Percentiles rank a stretch among this genome's conserved stretches.
phyloP scores from a whole-genome alignment of 495 filamentous ascomycete genomes.

The Staphylotrichum longicolle region DNA sequence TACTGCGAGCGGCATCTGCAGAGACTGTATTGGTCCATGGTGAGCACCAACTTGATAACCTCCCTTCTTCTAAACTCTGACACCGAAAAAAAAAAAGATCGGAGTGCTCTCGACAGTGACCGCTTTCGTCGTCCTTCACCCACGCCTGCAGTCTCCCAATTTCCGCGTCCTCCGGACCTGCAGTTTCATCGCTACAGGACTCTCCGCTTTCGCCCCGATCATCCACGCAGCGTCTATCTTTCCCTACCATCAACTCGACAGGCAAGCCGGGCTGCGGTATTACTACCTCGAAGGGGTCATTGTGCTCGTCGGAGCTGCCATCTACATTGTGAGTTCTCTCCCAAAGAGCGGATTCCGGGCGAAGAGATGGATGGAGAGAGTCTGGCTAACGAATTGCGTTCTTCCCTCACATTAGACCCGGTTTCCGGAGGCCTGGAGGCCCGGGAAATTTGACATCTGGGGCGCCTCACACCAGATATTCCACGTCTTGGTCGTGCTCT shows the following conservation, averaged over 20 bases:
- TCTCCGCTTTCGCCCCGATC: conserved; percentile 53
- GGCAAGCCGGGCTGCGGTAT: background rate
- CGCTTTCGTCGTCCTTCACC: conserved; percentile 58
- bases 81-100: conserved; percentile 48
- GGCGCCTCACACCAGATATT: conserved; percentile 68
- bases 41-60: conserved; percentile 21
- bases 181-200: conserved; percentile 82
- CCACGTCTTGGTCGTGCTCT: conserved; percentile 43
- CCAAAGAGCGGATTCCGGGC: background rate
- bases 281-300: conserved; percentile 54
- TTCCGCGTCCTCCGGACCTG: conserved; percentile 70
- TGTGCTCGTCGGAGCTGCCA: conserved; percentile 34
- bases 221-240: conserved; percentile 13
- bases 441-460: conserved; percentile 61
- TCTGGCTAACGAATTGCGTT: background rate
- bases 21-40: conserved; percentile 69
- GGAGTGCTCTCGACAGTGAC: conserved; percentile 62
- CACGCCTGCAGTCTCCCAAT: conserved; percentile 65
- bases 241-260: background rate
- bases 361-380: background rate
- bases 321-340: conserved; percentile 18
- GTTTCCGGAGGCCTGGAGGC: conserved; percentile 53
- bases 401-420: conserved; percentile 18
- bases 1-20: conserved; percentile 52
- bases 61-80: background rate